Evolutionary conservation across 2,329 filamentous ascomycete genomes (phyloP), one percentile per base, ranked within the genome.

Genomic region (Sclerotiophoma versabilis): DNA sequence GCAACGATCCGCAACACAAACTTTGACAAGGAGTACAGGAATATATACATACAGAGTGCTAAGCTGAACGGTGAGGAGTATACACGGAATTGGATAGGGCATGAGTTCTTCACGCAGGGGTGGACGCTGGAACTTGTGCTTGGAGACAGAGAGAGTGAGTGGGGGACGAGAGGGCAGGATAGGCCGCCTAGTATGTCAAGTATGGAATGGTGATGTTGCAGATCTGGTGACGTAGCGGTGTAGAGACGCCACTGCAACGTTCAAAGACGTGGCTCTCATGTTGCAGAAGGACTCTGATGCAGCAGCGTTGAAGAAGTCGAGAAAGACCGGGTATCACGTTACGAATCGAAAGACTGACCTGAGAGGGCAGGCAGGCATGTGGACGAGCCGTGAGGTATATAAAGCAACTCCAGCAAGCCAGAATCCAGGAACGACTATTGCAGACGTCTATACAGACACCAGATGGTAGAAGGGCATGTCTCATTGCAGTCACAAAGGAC

Each of bases 101-200:
- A 81, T 64, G 66, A 69, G 38, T 80, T 80, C 59, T 80, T 80
- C 54, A 65, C 75, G 29, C 51, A 77, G n/a, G 78, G 78, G 0
- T 72, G 76, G 45, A 71, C 74, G 36, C 54, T 81, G 50, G 79
- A 79, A 42, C 63, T 80, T 49, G 73, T 66, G 15, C 55, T 80
- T 19, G 78, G 78, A 2, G 60, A 63, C 14, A 70, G 57, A 33
- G 78, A 80, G 62, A 79, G 77, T 65, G 57, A 56, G 10, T 80
- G 78, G 78, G 78, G 79, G 4, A 78, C 76, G 5, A 66, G 51
- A 37, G 60, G 59, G 37, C 75, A 76, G 53, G 77, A 80, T 68
- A 56, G 62, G 29, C 66, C 66, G 34, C 65, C 62, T 4, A 69
- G 66, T 55, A 58, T 65, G 52, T 14, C 4, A n/a, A n/a, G n/a